Base-by-base conservation (phyloP, 495 filamentous ascomycete genomes). In the Penicillium arizonense region DNA sequence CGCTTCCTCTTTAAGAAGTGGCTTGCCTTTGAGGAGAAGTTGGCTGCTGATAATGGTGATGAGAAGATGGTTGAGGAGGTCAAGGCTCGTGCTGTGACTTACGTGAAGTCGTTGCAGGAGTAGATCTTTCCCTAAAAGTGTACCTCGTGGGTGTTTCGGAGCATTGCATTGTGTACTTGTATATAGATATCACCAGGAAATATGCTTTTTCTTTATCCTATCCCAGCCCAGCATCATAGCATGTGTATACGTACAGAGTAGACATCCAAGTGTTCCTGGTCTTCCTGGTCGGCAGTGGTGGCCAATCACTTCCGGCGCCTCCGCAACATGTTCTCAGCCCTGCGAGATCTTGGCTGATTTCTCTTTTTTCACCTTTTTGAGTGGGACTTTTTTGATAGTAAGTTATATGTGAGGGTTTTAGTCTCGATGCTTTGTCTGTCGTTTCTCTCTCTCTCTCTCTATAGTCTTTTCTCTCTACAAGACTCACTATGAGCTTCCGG, bases 1-100 rank as follows among this genome's bases (percentile, higher is more conserved):
- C 85, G 87, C 63, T 86, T 82, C 61, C 85, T 91, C 75, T 96
- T 95, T 65, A 86, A 87, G 68, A 81, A 88, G 59, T 96, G 90
- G 90, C 78, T 87, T 51, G 76, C 81, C 55, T 93, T 85, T 73
- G 90, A 96, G 74, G 85, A 84, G 73, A 83, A 83, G 70, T 61
- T 72, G 13, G 69, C 65, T 10, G 61, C 59, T 42, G 61, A 63
- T 3, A 59, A 64, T 49, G 88, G 87, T 4, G 83, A 89, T 61
- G 70, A 78, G 50, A 90, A 88, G 79, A 82, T 78, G 57, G 76
- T 85, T 44, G 86, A 89, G 60, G 81, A 78, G 47, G 89, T 90
- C 32, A 84, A 85, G 61, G 86, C 83, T 8, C 86, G 82, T 70
- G 90, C 89, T 13, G 83, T 80, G 53, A 86, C 88, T 57, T 94